Evolutionary conservation across 139 green algal species (phyloP).

Genomic region (Bryopsis sp.): DNA sequence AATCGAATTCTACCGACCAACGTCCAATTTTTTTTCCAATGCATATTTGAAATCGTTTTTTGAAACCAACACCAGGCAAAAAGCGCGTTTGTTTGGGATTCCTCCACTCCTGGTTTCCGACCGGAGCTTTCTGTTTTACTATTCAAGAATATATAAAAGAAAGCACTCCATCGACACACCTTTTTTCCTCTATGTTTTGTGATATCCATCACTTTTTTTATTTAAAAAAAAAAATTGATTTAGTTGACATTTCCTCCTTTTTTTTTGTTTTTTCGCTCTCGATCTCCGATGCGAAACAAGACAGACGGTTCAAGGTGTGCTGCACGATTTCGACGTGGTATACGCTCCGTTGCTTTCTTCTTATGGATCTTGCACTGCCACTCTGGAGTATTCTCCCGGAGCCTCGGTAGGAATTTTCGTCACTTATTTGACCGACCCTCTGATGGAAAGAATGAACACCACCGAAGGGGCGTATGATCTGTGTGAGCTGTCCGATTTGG

Average conservation of each 20-base stretch:
- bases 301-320: constrained; percentile 26
- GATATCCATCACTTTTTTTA: not conserved
- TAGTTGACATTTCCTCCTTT: no score
- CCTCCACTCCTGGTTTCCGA: no score
- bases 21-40: no score
- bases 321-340: constrained; percentile 53
- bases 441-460: constrained; percentile 43
- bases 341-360: constrained; percentile 45
- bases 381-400: constrained; percentile 39
- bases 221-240: no score
- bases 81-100: no score
- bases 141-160: no score
- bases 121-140: no score
- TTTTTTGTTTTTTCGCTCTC: no score
- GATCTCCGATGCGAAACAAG: not conserved
- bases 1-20: no score
- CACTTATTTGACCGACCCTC: constrained; percentile 32
- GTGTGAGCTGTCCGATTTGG: constrained; percentile 23
- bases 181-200: constrained; percentile 6
- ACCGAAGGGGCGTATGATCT: constrained; percentile 53
- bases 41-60: no score
- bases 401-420: constrained; percentile 38
- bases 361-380: constrained; percentile 51
- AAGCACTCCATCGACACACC: no score
- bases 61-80: no score